A percentile compares a stretch with the other conserved stretches of the same genome.
Evolutionary conservation across 176 grass and related monocot species (phyloP).

Genomic region (Rhynchospora pubera): DNA sequence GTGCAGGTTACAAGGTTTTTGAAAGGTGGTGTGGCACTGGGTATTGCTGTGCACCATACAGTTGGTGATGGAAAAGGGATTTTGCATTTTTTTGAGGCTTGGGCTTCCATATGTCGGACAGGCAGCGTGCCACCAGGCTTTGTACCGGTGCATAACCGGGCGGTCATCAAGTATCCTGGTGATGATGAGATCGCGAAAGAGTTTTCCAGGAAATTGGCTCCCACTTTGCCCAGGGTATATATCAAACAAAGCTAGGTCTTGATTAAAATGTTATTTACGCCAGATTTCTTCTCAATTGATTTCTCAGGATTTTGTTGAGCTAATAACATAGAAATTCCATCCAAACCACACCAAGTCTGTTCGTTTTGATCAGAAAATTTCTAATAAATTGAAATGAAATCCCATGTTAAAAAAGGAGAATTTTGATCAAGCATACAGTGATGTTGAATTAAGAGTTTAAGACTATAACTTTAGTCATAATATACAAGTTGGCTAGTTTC

Average conservation of each 20-base stretch:
- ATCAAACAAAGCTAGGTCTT: background rate
- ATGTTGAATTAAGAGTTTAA: background rate
- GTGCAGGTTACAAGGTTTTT: constrained; percentile 11
- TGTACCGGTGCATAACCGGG: background rate
- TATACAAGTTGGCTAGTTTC: too few relatives aligned
- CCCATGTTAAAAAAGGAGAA: too few relatives aligned
- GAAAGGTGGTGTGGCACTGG: constrained; percentile 6
- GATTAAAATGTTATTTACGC: too few relatives aligned
- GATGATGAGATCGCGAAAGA: background rate
- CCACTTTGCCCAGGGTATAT: constrained; percentile 1
- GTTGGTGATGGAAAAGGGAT: constrained; percentile 4
- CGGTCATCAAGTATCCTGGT: background rate
- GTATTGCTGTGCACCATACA: background rate
- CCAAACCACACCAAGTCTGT: too few relatives aligned
- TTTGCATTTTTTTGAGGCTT: constrained; percentile 9
- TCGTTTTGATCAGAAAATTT: too few relatives aligned
- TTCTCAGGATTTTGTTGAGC: background rate
- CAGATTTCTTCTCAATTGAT: too few relatives aligned
- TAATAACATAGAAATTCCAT: background rate
- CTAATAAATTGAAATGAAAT: too few relatives aligned
- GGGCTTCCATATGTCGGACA: background rate
- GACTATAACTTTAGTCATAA: too few relatives aligned
- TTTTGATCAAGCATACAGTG: background rate
- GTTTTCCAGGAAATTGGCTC: background rate
- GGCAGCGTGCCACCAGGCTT: background rate